A percentile compares a stretch with the other conserved stretches of the same genome.
Conservation (phyloP, 805 yeast species). For the Cyberlindnera saturnus region DNA sequence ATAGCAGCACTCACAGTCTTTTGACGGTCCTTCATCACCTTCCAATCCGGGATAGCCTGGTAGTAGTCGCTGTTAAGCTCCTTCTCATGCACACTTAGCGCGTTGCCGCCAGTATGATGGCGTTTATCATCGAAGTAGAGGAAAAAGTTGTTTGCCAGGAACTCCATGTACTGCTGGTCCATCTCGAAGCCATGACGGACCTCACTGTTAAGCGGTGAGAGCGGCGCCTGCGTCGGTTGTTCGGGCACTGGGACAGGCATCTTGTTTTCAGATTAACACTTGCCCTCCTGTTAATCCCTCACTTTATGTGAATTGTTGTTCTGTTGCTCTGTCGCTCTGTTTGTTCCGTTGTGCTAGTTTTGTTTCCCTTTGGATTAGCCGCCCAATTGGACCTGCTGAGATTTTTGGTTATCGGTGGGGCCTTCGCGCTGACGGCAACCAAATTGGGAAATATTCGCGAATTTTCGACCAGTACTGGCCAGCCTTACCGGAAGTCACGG, state of each 20-base stretch:
- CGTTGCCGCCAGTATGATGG: conserved; percentile 85
- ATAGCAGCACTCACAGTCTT: conserved; percentile 92
- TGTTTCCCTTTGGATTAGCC: no score
- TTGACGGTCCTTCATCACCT: conserved; percentile 81
- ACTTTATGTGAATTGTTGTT: not conserved
- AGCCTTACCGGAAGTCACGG: no score
- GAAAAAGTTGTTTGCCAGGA: conserved; percentile 61
- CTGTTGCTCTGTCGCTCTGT: not conserved
- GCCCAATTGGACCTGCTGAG: no score
- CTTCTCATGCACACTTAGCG: conserved; percentile 52
- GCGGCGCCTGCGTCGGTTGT: conserved; percentile 3
- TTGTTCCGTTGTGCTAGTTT: no score
- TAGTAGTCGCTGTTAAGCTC: conserved; percentile 40
- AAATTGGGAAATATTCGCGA: no score
- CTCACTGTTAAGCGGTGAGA: conserved; percentile 34
- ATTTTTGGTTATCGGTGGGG: no score
- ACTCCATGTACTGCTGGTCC: conserved; percentile 50
- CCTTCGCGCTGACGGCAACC: no score
- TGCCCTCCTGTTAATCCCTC: not conserved
- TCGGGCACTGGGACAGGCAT: conserved; percentile 1
- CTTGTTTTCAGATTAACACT: not conserved
- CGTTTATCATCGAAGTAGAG: conserved; percentile 89
- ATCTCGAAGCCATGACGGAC: conserved; percentile 68
- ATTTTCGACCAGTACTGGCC: no score
- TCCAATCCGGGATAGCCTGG: conserved; percentile 85